Evolutionary conservation across 805 yeast genomes (phyloP).

Genomic region (Hanseniaspora meyeri): DNA sequence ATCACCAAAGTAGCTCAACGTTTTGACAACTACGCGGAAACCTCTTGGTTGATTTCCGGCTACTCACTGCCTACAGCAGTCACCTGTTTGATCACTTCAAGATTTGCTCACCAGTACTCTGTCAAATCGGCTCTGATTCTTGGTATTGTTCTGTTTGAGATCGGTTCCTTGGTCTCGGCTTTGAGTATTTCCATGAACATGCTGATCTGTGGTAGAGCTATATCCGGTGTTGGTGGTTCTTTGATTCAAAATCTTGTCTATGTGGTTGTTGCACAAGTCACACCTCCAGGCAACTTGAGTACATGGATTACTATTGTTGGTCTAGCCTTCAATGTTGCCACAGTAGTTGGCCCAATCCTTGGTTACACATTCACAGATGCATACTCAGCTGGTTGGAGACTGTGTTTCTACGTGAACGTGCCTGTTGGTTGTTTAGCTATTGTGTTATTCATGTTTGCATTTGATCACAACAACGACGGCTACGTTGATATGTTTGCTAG

Average conservation of each 20-base stretch:
- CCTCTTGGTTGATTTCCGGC: conserved; percentile 50
- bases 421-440: conserved; percentile 45
- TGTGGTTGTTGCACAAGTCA: conserved; percentile 37
- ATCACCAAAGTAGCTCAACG: conserved; percentile 38
- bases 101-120: conserved; percentile 44
- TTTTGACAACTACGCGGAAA: conserved; percentile 38
- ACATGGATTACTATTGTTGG: conserved; percentile 21
- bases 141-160: conserved; percentile 40
- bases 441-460: conserved; percentile 16
- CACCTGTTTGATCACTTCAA: conserved; percentile 48
- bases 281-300: conserved; percentile 21
- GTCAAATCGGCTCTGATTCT: conserved; percentile 38
- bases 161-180: conserved; percentile 53
- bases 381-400: conserved; percentile 47
- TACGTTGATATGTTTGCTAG: neutral
- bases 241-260: conserved; percentile 48
- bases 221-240: conserved; percentile 66
- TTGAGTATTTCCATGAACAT: conserved; percentile 42
- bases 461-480: conserved; percentile 3
- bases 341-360: conserved; percentile 49
- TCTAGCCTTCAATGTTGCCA: conserved; percentile 35
- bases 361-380: conserved; percentile 52
- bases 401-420: conserved; percentile 63
- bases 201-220: conserved; percentile 58
- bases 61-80: conserved; percentile 44